These are phyloP conservation scores for Mycena sp. DNA, from an alignment of 1,284 basidiomycete species.

Conservation along the genomic window DNA sequence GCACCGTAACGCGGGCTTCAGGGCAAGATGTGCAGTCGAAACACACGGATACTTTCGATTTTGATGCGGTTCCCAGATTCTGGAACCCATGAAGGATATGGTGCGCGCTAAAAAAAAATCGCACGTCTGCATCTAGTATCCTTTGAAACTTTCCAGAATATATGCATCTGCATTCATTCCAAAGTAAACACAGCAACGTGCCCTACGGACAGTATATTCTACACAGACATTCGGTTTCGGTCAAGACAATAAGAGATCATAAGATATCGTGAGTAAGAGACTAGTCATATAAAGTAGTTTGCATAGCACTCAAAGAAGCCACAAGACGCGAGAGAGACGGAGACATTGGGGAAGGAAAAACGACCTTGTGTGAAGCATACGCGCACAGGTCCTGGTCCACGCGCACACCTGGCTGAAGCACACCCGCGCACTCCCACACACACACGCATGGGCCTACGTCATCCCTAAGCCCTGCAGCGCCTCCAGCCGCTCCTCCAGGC, in stretches of 20 bases:
- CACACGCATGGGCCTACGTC: conserved; percentile 5
- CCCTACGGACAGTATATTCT: neutral
- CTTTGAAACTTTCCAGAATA: neutral
- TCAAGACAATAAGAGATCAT: conserved; percentile 23
- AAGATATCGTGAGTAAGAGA: conserved; percentile 26
- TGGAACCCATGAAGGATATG: too few relatives aligned
- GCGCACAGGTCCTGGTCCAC: too few relatives aligned
- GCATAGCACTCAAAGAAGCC: neutral
- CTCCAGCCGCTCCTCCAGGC: conserved; percentile 84
- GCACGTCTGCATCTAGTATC: neutral
- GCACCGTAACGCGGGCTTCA: neutral
- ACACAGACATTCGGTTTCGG: neutral
- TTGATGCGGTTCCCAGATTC: neutral
- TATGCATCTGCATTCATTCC: neutral
- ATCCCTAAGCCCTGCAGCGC: conserved; percentile 31
- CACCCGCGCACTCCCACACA: too few relatives aligned
- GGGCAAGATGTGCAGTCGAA: neutral
- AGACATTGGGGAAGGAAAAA: neutral
- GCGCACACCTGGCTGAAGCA: too few relatives aligned
- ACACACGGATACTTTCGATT: neutral
- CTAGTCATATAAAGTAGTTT: neutral
- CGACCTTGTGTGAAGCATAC: too few relatives aligned
- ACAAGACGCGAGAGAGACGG: neutral
- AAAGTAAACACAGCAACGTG: too few relatives aligned
- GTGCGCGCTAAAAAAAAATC: neutral